Evolutionary conservation across 1,139 yeast species (phyloP), one percentile per base, ranked within the genome.

Genomic region (Zygosaccharomyces sapae): DNA sequence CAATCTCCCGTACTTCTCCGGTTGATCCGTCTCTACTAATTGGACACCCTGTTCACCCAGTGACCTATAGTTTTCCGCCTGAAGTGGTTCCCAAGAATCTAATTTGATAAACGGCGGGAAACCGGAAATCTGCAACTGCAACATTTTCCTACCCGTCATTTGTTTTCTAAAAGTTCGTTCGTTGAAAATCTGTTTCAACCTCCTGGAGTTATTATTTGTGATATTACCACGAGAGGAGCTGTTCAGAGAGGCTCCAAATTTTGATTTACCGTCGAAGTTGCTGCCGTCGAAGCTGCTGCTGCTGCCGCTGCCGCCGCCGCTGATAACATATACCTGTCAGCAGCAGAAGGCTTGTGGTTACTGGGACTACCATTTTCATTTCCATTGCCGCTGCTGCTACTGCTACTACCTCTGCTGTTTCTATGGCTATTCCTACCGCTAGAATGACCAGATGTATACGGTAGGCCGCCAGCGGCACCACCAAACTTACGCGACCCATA

Each of bases 71-170:
- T 44, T 41, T 16, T 46, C 51, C 20, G 20, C 6, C n/a, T n/a
- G n/a, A n/a, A n/a, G n/a, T n/a, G 48, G 33, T 22, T 49, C 53
- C 39, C 51, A 22, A 36, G 12, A 59, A 46, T 60, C 62, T 41
- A 59, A 50, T 36, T 60, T 55, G 43, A 63, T 44, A 47, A 55
- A 63, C 3, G 68, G 68, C 16, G 68, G 68, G 49, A 65, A 65
- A 47, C 63, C 61, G 19, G 52, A 50, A 39, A 65, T 38, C 41
- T 58, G 57, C 36, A 63, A 45, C 48, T 63, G 68, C 51, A 55
- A 59, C 68, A 65, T 65, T n/a, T 60, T 59, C 41, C 67, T 55
- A 12, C 61, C 58, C 7, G 66, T 62, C 68, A 63, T 65, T 48
- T 65, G 68, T 40, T 55, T 61, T 39, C 68, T 59, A 44, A 65